Base-by-base conservation (phyloP, 306 rosid species). In the Castanea crenata region DNA sequence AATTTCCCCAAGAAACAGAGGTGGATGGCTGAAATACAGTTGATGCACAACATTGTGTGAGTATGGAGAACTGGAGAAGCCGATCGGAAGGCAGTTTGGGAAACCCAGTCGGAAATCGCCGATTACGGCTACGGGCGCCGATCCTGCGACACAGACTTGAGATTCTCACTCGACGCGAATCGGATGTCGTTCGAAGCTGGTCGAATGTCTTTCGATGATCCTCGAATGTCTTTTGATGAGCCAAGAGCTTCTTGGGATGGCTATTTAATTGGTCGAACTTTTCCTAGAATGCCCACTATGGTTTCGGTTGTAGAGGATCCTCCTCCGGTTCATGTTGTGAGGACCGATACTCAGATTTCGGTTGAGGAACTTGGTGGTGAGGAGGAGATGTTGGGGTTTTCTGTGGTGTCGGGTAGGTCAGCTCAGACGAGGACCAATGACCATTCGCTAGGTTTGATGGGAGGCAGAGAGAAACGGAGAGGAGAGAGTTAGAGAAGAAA, bases 161-260 rank as follows among this genome's bases (percentile, higher is more conserved):
- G 99, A 63, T 92, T 95, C 81, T 94, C 98, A 21, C 98, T 94
- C 0, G 97, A 92, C n/a, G 90, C 86, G 0, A 91, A 87, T 35
- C 86, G 93, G 52, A 89, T 89, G 76, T 90, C 93, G 4, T 78
- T 87, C 5, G 95, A 91, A 27, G 89, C 92, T 2, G 93, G 89
- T 5, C 76, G 98, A 79, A 85, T 93, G 19, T 93, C 98, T 9
- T 87, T 92, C 23, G 99, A 95, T 31, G 97, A 94, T 82, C 89
- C 98, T n/a, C 85, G 98, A 0, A 88, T 90, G 81, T 94, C 98
- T 6, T 90, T 95, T 10, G 99, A 95, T 5, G 99, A 95, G 82
- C 98, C 99, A 3, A 81, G 99, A 9, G 99, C 99, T 4, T 95
- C 99, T 2, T 95, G 99, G 99, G 99, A 95, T 63, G 99, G 99